These are phyloP conservation scores for Odonthalia washingtoniensis DNA, from an alignment of 31 red algal species.

Conservation along the genomic window DNA sequence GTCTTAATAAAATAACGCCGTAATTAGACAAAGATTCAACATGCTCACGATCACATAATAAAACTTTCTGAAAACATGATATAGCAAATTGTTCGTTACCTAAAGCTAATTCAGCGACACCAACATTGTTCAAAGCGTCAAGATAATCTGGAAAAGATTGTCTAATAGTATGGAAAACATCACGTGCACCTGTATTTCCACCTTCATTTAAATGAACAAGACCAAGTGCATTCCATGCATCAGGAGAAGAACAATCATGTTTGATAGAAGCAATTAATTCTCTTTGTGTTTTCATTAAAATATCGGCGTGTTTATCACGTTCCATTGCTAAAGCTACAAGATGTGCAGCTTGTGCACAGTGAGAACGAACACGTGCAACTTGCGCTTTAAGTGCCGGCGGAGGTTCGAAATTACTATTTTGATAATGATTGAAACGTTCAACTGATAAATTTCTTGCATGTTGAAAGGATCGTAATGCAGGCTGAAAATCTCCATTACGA, in stretches of 20 bases:
- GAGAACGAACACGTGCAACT: constrained; percentile 69
- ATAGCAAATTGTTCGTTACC: constrained; percentile 60
- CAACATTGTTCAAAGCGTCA: constrained; percentile 81
- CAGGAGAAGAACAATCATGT: constrained; percentile 51
- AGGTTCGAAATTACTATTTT: constrained; percentile 16
- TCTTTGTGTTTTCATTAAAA: constrained; percentile 51
- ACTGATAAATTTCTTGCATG: constrained; percentile 55
- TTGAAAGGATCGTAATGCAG: constrained; percentile 70
- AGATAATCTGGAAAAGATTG: constrained; percentile 69
- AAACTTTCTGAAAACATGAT: constrained; percentile 53
- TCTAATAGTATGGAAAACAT: constrained; percentile 56
- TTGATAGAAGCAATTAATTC: constrained; percentile 57
- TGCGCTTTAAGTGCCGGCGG: constrained; percentile 39
- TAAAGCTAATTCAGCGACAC: constrained; percentile 53
- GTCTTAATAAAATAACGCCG: constrained; percentile 59
- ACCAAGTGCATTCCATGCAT: constrained; percentile 86
- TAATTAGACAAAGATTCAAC: constrained; percentile 78
- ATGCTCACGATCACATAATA: constrained; percentile 64
- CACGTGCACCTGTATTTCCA: constrained; percentile 49
- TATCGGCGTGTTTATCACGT: constrained; percentile 49
- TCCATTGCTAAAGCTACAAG: constrained; percentile 48
- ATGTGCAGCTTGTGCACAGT: constrained; percentile 76
- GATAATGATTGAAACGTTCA: constrained; percentile 50
- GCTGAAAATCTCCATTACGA: constrained; percentile 61
- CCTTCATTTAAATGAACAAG: constrained; percentile 77